Evolutionary conservation across 2,329 filamentous ascomycete species (phyloP), one percentile per base, ranked within the genome.

Genomic region (Dothideomycetes sp.): DNA sequence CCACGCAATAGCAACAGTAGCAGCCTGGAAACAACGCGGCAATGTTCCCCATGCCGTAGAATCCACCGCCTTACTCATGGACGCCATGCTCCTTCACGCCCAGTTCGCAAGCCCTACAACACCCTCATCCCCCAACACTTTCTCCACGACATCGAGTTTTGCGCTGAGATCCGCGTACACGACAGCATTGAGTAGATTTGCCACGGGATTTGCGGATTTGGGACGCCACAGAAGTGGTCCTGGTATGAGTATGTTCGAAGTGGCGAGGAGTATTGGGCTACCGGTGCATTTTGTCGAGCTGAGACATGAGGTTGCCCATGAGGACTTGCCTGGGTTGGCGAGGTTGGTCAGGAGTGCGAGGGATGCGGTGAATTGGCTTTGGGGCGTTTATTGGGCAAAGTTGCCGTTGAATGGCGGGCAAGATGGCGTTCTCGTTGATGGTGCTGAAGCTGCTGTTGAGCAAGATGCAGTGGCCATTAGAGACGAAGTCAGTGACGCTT

Each of bases 291-390:
- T 94, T 60, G 86, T 95, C 40, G 87, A 94, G 66, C 69, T 93
- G 44, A 76, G 88, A 32, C 88, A 95, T 59, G 84, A 93, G 63
- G 84, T 84, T 30, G 93, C 87, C 28, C 88, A 96, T 59, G 84
- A 93, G 60, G 83, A 87, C 56, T 67, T 94, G 43, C 88, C 88
- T 0, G 79, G 80, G 1, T 67, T 94, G 39, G 70, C 74, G 9
- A 78, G 85, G 47, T 67, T 95, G 47, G 75, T 85, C 38, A 71
- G 71, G 24, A 82, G 82, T 1, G 76, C 82, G 1, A 64, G 70
- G 47, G 76, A 81, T 51, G 84, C 82, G 1, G 67, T 95, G 47
- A 68, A 70, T 31, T 95, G 88, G 88, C 78, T 95, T 37, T 94
- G 85, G 84, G 72, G 79, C 39, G 84, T 84, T 59, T 95, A 94